These are phyloP conservation scores for Eurotiales sp. DNA, from an alignment of 2,329 filamentous ascomycete genomes.

Conservation along the genomic window DNA sequence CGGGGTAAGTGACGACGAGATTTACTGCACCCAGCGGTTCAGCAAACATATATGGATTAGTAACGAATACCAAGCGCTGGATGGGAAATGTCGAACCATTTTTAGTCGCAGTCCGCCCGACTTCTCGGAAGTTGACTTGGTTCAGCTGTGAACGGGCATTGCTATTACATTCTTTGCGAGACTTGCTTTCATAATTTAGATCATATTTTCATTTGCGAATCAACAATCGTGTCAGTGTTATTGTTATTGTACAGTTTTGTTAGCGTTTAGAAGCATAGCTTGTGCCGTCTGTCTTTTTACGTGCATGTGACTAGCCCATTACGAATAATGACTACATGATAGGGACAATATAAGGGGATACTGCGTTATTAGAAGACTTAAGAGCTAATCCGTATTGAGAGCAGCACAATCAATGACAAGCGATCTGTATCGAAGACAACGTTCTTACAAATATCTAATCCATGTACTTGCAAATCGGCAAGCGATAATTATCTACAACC, in stretches of 20 bases:
- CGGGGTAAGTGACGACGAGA: conserved; percentile 88
- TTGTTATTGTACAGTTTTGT: not conserved
- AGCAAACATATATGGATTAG: conserved; percentile 86
- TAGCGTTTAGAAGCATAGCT: not conserved
- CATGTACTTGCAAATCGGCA: conserved; percentile 36
- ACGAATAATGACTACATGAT: no score
- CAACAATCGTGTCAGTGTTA: not conserved
- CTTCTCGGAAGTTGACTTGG: conserved; percentile 83
- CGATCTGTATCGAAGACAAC: no score
- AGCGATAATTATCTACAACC: conserved; percentile 62
- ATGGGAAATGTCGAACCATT: conserved; percentile 76
- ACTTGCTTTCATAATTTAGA: not conserved
- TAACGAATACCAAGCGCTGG: conserved; percentile 84
- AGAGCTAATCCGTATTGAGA: no score
- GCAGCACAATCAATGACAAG: not conserved
- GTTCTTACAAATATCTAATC: conserved; percentile 14
- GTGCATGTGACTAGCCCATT: not conserved
- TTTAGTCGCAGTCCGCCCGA: conserved; percentile 84
- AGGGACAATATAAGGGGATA: no score
- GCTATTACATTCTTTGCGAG: not conserved
- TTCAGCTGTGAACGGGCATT: conserved; percentile 58
- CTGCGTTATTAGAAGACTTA: no score
- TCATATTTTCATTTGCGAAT: not conserved
- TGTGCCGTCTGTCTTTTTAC: not conserved
- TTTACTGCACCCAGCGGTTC: conserved; percentile 69